Conservation (phyloP, 2,329 filamentous ascomycete species). For the Exophiala sideris region DNA sequence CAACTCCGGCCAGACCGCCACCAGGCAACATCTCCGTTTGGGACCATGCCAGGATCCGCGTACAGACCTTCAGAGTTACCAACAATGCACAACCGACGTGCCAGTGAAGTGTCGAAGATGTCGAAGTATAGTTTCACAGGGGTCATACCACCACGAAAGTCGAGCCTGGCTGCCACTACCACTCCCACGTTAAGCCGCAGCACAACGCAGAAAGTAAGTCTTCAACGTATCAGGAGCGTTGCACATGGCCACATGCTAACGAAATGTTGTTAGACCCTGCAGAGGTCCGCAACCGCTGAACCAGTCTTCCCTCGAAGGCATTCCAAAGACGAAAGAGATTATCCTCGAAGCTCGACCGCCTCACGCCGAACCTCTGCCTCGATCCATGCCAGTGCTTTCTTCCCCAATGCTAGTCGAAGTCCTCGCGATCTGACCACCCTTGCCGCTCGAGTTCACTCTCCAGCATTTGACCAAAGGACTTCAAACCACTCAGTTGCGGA, state of each 20-base stretch:
- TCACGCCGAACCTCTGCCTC: conserved; percentile 20
- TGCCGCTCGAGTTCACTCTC: conserved; percentile 27
- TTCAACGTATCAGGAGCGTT: not conserved
- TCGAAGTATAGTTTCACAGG: conserved; percentile 20
- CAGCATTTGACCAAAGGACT: conserved; percentile 13
- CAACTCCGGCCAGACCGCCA: conserved; percentile 10
- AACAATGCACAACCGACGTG: conserved; percentile 23
- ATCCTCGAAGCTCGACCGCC: conserved; percentile 16
- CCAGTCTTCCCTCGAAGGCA: not conserved
- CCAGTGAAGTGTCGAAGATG: conserved; percentile 23
- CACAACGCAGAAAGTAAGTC: conserved; percentile 7
- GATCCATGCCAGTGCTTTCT: conserved; percentile 25
- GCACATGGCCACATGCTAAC: conserved; percentile 4
- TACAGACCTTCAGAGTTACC: conserved; percentile 26
- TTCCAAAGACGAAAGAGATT: conserved; percentile 12
- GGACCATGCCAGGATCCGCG: conserved; percentile 25
- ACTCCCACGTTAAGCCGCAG: conserved; percentile 7
- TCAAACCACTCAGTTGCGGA: conserved; percentile 11
- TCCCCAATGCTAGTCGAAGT: conserved; percentile 25
- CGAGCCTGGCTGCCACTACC: conserved; percentile 20
- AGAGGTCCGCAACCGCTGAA: not conserved
- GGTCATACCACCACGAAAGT: conserved; percentile 19
- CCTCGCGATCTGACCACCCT: conserved; percentile 27
- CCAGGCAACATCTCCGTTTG: conserved; percentile 28
- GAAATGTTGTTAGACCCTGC: not conserved